A percentile compares a stretch with the other conserved stretches of the same genome.
Conservation (phyloP, 495 filamentous ascomycete genomes). For the Trichoderma parareesei region DNA sequence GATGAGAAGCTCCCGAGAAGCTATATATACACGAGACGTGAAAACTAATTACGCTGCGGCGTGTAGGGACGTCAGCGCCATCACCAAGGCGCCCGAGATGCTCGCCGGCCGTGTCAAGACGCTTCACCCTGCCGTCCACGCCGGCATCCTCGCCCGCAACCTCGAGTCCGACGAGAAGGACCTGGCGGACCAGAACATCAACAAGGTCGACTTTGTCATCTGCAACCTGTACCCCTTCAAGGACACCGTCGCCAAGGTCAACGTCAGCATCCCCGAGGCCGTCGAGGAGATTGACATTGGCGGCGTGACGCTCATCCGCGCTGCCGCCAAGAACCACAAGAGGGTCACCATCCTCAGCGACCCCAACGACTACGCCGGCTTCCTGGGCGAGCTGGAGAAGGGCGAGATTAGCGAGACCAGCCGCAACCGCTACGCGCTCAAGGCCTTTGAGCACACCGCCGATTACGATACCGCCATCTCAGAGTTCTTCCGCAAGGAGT, state of each 20-base stretch:
- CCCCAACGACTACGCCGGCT: slow-evolving; percentile 85
- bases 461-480: slow-evolving; percentile 93
- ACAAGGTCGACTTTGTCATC: slow-evolving; percentile 95
- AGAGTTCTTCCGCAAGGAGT: slow-evolving; percentile 94
- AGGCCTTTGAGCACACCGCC: slow-evolving; percentile 97
- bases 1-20: not conserved
- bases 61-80: slow-evolving; percentile 83
- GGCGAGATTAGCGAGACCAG: slow-evolving; percentile 77
- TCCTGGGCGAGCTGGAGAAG: slow-evolving; percentile 78
- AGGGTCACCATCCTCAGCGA: slow-evolving; percentile 93
- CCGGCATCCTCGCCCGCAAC: slow-evolving; percentile 84
- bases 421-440: slow-evolving; percentile 82
- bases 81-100: slow-evolving; percentile 98
- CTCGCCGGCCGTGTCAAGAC: slow-evolving; percentile 94
- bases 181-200: slow-evolving; percentile 90
- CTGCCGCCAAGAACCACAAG: slow-evolving; percentile 94
- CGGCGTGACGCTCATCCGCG: slow-evolving; percentile 90
- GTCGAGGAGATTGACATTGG: slow-evolving; percentile 99
- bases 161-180: slow-evolving; percentile 92
- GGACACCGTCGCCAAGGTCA: slow-evolving; percentile 91
- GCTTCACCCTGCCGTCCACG: slow-evolving; percentile 90
- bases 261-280: slow-evolving; percentile 90
- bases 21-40: not conserved
- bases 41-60: slow-evolving; percentile 6
- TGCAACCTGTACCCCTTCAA: slow-evolving; percentile 99